Evolutionary conservation across 352 stramenopile genomes (phyloP), one percentile per base, ranked within the genome.

Genomic region (Phytophthora quininea): DNA sequence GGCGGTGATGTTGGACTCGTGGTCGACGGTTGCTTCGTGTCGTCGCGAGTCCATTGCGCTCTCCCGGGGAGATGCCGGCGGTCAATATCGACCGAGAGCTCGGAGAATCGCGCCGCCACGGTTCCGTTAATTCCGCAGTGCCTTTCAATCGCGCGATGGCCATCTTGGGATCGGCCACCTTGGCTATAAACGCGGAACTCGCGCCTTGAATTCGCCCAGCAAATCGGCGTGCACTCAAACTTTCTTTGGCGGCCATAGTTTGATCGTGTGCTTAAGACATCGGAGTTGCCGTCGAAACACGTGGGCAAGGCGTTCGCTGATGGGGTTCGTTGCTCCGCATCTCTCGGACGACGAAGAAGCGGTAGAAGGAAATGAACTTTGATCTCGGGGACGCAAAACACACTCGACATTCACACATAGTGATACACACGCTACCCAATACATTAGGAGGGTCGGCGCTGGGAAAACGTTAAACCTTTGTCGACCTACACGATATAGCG

Each of bases 401-500:
- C 11, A 49, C 43, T 49, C 43, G 14, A 49, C 43, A n/a, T 8
- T 49, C 8, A 29, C 43, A 49, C 43, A 49, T 49, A 49, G 15
- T 49, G 43, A 49, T 49, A 49, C 43, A 49, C 43, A 49, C 43
- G 43, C 43, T 49, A 49, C 43, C 43, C 15, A 24, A 49, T 49
- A 49, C 43, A 49, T 49, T 49, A 49, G 4, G 43, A 40, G 43
- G 43, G 43, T 49, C 43, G 43, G 15, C 43, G 14, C 43, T 49
- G 6, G 47, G 27, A 14, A 4, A 19, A 33, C 27, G 37, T 31
- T 30, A 9, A 53, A 15, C 47, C 2, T 29, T 53, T 33, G 5
- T 4, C 31, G 19, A 7, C 24, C 19, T 53, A 53, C 4, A 19
- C 47, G 47, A 53, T 40, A 11, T 6, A 6, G 10, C 35, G 35